These are phyloP conservation scores for Penicillium sp. DNA, from an alignment of 2,329 filamentous ascomycete species.

Conservation along the genomic window DNA sequence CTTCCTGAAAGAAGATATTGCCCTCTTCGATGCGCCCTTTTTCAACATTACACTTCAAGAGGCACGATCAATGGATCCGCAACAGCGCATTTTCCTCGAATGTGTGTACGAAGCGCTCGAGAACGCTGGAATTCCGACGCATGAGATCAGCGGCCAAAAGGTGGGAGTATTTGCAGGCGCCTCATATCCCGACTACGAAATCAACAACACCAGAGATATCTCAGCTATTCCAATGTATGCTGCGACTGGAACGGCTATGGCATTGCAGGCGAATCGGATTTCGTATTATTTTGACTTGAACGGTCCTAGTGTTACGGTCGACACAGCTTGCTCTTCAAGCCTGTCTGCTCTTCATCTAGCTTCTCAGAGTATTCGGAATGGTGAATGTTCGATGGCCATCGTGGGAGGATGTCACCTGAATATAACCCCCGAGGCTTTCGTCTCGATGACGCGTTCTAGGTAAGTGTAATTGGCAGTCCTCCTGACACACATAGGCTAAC, in stretches of 20 bases:
- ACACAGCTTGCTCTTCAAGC: constrained; percentile 31
- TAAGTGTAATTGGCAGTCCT: not conserved
- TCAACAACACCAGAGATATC: constrained; percentile 22
- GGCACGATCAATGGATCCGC: constrained; percentile 24
- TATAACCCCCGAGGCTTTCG: constrained; percentile 22
- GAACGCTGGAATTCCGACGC: constrained; percentile 26
- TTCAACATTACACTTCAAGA: constrained; percentile 29
- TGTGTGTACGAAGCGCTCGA: constrained; percentile 29
- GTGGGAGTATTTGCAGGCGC: constrained; percentile 25
- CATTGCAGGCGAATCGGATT: constrained; percentile 29
- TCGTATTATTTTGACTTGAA: constrained; percentile 31
- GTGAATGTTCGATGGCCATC: constrained; percentile 26
- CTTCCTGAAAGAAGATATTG: constrained; percentile 29
- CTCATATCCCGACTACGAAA: constrained; percentile 25
- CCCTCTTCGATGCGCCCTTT: constrained; percentile 28
- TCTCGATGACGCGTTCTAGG: constrained; percentile 25
- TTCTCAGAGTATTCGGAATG: constrained; percentile 23
- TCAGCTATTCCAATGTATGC: constrained; percentile 24
- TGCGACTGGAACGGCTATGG: constrained; percentile 21
- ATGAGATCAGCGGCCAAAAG: constrained; percentile 16
- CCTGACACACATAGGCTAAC: not conserved
- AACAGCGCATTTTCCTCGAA: constrained; percentile 28
- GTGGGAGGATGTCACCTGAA: constrained; percentile 30
- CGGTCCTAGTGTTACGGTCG: constrained; percentile 30
- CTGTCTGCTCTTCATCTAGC: constrained; percentile 29